phyloP scores from a whole-genome alignment of 2,329 filamentous ascomycete genomes.

The Blastomyces silverae region DNA sequence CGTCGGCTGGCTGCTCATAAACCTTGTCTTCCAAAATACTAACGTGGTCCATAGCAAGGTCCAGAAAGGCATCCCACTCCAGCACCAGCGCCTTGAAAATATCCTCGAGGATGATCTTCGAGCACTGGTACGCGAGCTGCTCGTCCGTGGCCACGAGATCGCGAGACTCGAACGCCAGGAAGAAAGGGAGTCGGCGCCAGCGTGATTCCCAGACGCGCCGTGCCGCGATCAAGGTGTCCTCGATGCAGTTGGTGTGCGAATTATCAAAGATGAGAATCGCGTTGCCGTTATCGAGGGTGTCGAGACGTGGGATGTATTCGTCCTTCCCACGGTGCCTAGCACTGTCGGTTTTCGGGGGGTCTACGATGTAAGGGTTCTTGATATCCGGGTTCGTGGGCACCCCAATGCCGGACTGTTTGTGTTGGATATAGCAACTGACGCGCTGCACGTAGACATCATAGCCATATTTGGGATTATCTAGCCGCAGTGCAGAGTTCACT shows the following conservation, averaged over 20 bases:
- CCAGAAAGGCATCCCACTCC: conserved; percentile 44
- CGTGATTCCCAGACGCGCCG: conserved; percentile 47
- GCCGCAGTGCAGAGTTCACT: not conserved
- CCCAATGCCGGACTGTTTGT: conserved; percentile 38
- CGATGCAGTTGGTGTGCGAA: conserved; percentile 42
- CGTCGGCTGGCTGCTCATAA: conserved; percentile 50
- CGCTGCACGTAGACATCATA: conserved; percentile 48
- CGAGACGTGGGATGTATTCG: conserved; percentile 37
- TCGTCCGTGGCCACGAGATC: conserved; percentile 39
- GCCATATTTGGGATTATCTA: conserved; percentile 40
- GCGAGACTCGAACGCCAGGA: conserved; percentile 38
- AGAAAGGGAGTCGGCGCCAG: conserved; percentile 50
- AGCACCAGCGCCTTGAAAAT: conserved; percentile 45
- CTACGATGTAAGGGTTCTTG: conserved; percentile 42
- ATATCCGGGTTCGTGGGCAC: conserved; percentile 37
- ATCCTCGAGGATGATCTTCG: conserved; percentile 46
- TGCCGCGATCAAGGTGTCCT: conserved; percentile 47
- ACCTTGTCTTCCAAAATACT: conserved; percentile 47
- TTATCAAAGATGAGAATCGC: conserved; percentile 51
- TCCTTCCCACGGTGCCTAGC: conserved; percentile 28
- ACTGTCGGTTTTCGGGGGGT: conserved; percentile 29
- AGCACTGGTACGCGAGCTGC: conserved; percentile 43
- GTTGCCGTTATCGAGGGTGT: conserved; percentile 45
- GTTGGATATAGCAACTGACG: conserved; percentile 47
- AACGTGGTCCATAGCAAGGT: conserved; percentile 45